Evolutionary conservation across 352 stramenopile species (phyloP).

Genomic region (Phytophthora rubi): DNA sequence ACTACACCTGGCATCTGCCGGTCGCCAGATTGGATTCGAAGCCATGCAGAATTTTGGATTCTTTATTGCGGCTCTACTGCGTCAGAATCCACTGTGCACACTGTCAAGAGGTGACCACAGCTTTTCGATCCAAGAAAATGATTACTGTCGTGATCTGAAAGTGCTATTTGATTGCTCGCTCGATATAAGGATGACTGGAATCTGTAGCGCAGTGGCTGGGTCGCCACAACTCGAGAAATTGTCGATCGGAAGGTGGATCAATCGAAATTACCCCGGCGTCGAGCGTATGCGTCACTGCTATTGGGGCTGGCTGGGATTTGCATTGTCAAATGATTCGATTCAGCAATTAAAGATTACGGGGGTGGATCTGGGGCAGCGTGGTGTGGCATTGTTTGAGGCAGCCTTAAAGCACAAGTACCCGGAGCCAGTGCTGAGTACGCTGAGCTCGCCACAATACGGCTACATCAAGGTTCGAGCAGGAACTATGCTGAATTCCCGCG

Average conservation of each 20-base stretch:
- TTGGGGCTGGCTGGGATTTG: not conserved
- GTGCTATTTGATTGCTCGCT: conserved; percentile 1
- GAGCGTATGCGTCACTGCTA: not conserved
- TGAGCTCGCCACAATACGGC: not conserved
- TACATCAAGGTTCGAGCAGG: not conserved
- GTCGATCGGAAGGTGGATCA: conserved; percentile 1
- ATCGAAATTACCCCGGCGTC: not conserved
- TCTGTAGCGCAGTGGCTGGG: not conserved
- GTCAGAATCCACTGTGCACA: not conserved
- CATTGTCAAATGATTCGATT: not conserved
- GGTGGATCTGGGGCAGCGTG: not conserved
- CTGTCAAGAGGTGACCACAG: not conserved
- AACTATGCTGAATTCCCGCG: not conserved
- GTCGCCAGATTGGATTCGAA: not conserved
- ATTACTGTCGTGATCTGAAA: not conserved
- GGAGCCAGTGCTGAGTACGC: not conserved
- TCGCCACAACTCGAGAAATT: not conserved
- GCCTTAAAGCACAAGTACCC: not conserved
- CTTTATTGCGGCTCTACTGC: not conserved
- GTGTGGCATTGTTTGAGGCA: not conserved
- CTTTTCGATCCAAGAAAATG: not conserved
- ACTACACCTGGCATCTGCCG: not conserved
- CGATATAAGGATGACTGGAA: not conserved
- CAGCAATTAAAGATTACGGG: not conserved
- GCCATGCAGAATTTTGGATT: conserved; percentile 3